Evolutionary conservation across 176 grass and related monocot species (phyloP).

Genomic region (Cymbopogon citratus): DNA sequence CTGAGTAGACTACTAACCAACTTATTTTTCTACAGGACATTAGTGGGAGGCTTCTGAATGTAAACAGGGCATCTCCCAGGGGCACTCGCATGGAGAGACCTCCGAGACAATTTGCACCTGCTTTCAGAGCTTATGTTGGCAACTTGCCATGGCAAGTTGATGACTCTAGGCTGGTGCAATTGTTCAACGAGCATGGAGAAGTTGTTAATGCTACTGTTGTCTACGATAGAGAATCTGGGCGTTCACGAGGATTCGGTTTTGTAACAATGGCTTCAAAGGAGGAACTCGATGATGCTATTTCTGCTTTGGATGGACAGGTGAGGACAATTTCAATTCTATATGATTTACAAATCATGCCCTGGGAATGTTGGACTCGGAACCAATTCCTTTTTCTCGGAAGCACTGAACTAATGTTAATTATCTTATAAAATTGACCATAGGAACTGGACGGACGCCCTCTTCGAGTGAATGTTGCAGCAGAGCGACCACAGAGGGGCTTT

Average conservation of each 20-base stretch:
- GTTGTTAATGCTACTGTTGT: conserved; percentile 61
- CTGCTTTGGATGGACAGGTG: conserved; percentile 87
- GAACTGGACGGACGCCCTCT: conserved; percentile 68
- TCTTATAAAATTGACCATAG: conserved; percentile 23
- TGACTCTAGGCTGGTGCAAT: conserved; percentile 55
- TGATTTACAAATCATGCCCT: not conserved
- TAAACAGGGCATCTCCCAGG: conserved; percentile 83
- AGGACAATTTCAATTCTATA: conserved; percentile 9
- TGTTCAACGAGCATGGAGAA: conserved; percentile 76
- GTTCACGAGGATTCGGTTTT: conserved; percentile 94
- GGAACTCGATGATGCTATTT: conserved; percentile 78
- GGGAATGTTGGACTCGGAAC: not conserved
- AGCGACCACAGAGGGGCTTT: conserved; percentile 50
- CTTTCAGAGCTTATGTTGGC: conserved; percentile 81
- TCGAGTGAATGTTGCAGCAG: conserved; percentile 71
- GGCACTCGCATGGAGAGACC: conserved; percentile 61
- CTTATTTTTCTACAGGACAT: conserved; percentile 52
- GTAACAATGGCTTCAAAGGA: conserved; percentile 77
- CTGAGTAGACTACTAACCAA: not conserved
- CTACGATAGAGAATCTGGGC: conserved; percentile 67
- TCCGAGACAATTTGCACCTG: conserved; percentile 37
- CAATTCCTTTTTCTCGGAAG: not conserved
- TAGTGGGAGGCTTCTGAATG: conserved; percentile 58
- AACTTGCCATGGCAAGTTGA: conserved; percentile 91
- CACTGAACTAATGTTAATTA: not conserved